Evolutionary conservation across 345 rosid species (phyloP).

Genomic region (Pseudoturritis turrita): DNA sequence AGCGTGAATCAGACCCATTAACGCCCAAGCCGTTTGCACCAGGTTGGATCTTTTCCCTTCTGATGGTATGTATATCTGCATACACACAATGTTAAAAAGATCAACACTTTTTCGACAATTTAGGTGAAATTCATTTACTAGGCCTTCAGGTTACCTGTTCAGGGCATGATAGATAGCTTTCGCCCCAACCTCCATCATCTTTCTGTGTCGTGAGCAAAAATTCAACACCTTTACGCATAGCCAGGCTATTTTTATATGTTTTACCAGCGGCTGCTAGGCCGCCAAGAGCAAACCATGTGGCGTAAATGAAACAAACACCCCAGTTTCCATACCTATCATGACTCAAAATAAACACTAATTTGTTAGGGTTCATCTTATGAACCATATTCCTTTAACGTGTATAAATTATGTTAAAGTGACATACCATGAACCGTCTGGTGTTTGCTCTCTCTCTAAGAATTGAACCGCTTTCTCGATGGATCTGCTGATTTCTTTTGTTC

Average conservation of each 20-base stretch:
- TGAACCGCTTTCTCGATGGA: slow-evolving; percentile 28
- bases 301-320: slow-evolving; percentile 47
- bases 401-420: not conserved
- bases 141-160: slow-evolving; percentile 27
- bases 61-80: slow-evolving; percentile 43
- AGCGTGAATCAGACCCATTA: slow-evolving; percentile 54
- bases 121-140: not conserved
- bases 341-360: not conserved
- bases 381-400: not conserved
- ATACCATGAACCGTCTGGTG: slow-evolving; percentile 47
- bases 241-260: slow-evolving; percentile 28
- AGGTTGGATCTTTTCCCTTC: slow-evolving; percentile 47
- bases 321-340: slow-evolving; percentile 39
- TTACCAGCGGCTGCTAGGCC: slow-evolving; percentile 45
- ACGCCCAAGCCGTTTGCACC: slow-evolving; percentile 55
- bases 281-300: slow-evolving; percentile 46
- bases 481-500: slow-evolving; percentile 34
- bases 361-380: not conserved
- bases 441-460: slow-evolving; percentile 37
- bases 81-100: not conserved
- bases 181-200: slow-evolving; percentile 64
- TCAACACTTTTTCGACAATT: not conserved
- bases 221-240: slow-evolving; percentile 39
- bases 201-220: slow-evolving; percentile 39
- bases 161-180: slow-evolving; percentile 57